Evolutionary conservation across 805 yeast genomes (phyloP), one percentile per base, ranked within the genome.

Genomic region (Cyberlindnera xylosilytica): DNA sequence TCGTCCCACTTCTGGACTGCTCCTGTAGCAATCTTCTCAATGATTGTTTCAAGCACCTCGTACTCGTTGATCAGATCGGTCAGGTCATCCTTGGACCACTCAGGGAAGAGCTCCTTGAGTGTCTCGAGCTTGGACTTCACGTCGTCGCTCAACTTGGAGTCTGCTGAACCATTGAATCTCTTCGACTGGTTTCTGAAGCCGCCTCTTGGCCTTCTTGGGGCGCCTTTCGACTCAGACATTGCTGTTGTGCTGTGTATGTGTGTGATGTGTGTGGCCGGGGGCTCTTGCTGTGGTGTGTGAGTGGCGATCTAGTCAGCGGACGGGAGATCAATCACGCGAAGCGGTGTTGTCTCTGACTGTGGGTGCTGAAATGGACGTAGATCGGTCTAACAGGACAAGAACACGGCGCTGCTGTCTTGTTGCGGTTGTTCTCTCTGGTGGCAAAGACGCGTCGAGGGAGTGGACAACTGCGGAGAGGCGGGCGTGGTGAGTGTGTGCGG

Each of bases 1-100:
- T 90, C 93, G 61, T 88, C 97, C 97, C 98, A 91, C 65, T 85
- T 87, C 53, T 84, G 75, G 29, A 87, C 95, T 57, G 85, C 84
- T 52, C 96, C 96, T 48, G 88, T 86, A 44, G 95, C 82, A 65
- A 93, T 90, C 63, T 88, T 82, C 59, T 84, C 90, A 50, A 87
- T 83, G 51, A 93, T 87, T 34, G 77, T 74, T 60, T 84, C 95
- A 52, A 89, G 71, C 60, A 85, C 89, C 49, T 80, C 72, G 50
- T 83, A 77, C 65, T 93, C 98, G 44, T 73, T 72, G 54, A 90
- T 79, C 45, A 88, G 79, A 40, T 83, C 78, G 35, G 72, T 67
- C 60, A 93, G 78, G 61, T 93, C 99, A 22, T 86, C 95, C 41
- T 75, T 72, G 36, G 86, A 76, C 99, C 99, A 93, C 61, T 87